Percentiles rank a stretch among this genome's conserved stretches.
Conservation (phyloP, 2,329 filamentous ascomycete genomes). For the Venturia carpophila region DNA sequence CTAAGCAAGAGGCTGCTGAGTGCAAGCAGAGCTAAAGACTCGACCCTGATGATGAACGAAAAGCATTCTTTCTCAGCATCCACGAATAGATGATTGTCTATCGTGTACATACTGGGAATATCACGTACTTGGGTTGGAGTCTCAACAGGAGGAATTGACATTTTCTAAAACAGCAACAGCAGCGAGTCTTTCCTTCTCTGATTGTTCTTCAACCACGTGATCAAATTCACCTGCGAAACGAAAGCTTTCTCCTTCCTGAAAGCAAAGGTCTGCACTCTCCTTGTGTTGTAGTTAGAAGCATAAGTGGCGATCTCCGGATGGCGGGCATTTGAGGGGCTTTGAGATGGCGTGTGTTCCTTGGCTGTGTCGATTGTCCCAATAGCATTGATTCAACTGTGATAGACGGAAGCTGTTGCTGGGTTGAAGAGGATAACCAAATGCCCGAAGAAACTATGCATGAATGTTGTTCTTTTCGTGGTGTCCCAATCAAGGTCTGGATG, state of each 20-base stretch:
- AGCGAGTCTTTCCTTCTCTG: slow-evolving; percentile 9
- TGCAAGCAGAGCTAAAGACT: slow-evolving; percentile 37
- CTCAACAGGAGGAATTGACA: background rate
- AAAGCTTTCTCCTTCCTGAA: background rate
- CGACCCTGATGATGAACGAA: background rate
- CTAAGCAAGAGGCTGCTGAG: slow-evolving; percentile 38
- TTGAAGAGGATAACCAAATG: background rate
- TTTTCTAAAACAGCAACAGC: slow-evolving; percentile 4
- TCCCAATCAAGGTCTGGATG: background rate
- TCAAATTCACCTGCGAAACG: background rate
- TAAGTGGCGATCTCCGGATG: background rate
- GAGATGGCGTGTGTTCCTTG: background rate
- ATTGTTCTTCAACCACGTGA: background rate
- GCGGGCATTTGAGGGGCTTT: background rate
- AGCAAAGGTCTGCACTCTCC: background rate
- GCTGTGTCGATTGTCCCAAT: background rate
- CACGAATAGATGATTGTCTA: background rate
- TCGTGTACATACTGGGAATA: background rate
- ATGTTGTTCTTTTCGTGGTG: background rate
- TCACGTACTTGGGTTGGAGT: slow-evolving; percentile 3
- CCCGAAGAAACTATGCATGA: background rate
- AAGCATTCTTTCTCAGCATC: slow-evolving; percentile 10
- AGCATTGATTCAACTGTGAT: background rate
- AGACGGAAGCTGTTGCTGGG: background rate
- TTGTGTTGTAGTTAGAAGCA: slow-evolving; percentile 8